Conservation (phyloP, 345 rosid species). For the Dovyalis caffra region DNA sequence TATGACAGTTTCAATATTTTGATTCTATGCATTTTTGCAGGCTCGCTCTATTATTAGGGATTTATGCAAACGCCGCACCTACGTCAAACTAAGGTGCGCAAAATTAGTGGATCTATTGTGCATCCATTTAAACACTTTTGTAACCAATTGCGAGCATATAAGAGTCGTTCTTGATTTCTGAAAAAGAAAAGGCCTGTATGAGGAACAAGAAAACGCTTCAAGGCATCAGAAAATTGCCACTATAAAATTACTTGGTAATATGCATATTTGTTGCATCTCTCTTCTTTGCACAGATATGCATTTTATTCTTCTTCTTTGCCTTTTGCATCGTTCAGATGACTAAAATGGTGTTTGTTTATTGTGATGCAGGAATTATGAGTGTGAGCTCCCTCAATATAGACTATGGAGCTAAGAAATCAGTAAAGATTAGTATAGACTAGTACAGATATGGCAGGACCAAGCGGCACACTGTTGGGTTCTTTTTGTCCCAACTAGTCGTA, state of each 20-base stretch:
- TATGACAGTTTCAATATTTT: neutral
- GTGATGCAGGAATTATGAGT: slow-evolving; percentile 22
- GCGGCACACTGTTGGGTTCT: slow-evolving; percentile 17
- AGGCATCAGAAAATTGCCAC: neutral
- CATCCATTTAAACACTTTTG: neutral
- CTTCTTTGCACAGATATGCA: neutral
- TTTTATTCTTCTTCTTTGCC: neutral
- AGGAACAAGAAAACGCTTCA: neutral
- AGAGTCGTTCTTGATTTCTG: neutral
- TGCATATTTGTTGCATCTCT: neutral
- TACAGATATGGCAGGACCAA: slow-evolving; percentile 1
- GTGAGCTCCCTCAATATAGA: neutral
- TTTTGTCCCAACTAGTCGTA: slow-evolving; percentile 26
- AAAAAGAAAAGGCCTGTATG: neutral
- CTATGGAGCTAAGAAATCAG: slow-evolving; percentile 23
- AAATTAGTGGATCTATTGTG: neutral
- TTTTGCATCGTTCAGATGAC: neutral
- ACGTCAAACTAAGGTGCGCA: slow-evolving; percentile 22
- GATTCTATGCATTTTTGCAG: slow-evolving; percentile 4
- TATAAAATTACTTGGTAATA: neutral
- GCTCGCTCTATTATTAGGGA: slow-evolving; percentile 26
- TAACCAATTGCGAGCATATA: neutral
- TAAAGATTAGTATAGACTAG: neutral
- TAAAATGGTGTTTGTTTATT: slow-evolving; percentile 1
- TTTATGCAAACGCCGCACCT: slow-evolving; percentile 2